phyloP scores from a whole-genome alignment of 2,329 filamentous ascomycete species.

The Immersiporthe knoxdaviesiana region DNA sequence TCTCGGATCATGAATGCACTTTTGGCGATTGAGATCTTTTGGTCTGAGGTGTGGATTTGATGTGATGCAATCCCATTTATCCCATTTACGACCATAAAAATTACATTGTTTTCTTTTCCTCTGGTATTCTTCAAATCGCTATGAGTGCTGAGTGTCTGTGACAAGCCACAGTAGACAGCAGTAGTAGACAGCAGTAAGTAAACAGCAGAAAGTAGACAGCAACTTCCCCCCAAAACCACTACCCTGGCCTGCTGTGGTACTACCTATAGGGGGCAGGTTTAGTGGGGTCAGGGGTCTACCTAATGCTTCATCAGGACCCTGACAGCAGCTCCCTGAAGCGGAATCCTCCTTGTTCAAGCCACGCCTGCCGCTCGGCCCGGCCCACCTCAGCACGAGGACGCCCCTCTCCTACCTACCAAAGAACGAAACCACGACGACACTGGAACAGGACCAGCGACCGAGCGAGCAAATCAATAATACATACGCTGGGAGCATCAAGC shows the following conservation, averaged over 20 bases:
- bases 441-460: background rate
- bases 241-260: too few relatives aligned
- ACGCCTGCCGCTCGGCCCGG: slow-evolving; percentile 7
- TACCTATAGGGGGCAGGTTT: background rate
- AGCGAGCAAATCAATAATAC: background rate
- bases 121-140: background rate
- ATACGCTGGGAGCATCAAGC: background rate
- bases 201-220: background rate
- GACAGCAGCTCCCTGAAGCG: slow-evolving; percentile 12
- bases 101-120: background rate
- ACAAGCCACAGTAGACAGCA: background rate
- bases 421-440: background rate
- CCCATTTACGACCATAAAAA: background rate
- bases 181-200: background rate
- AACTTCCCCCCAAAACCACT: background rate
- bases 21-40: too few relatives aligned
- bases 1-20: too few relatives aligned
- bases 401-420: background rate
- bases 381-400: background rate
- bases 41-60: too few relatives aligned
- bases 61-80: too few relatives aligned
- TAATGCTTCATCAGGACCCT: background rate
- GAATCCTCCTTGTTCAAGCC: slow-evolving; percentile 3
- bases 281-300: background rate
- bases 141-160: background rate